phyloP scores from a whole-genome alignment of 2,329 filamentous ascomycete genomes.

The Lomentospora prolificans region DNA sequence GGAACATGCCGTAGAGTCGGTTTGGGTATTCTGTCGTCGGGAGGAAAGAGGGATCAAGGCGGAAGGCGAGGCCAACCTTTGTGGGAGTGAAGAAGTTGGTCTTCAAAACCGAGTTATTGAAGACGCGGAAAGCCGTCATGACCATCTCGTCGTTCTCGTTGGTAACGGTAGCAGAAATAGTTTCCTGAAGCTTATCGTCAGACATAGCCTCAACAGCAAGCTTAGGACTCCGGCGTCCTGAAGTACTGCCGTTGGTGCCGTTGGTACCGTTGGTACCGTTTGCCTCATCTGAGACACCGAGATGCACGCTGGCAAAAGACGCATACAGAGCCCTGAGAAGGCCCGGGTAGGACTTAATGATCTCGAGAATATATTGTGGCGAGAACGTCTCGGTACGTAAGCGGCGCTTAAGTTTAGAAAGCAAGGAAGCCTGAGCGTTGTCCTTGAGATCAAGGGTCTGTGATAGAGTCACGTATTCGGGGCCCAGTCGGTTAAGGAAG shows the following conservation, averaged over 20 bases:
- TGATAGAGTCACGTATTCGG: conserved; percentile 81
- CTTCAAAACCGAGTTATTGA: conserved; percentile 89
- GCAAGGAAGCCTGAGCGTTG: conserved; percentile 73
- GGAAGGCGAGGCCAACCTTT: conserved; percentile 96
- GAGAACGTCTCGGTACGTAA: conserved; percentile 96
- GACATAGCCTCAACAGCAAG: conserved; percentile 60
- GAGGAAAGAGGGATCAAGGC: conserved; percentile 79
- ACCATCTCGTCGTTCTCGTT: conserved; percentile 98
- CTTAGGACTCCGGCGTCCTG: conserved; percentile 31
- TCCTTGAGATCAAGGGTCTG: conserved; percentile 73
- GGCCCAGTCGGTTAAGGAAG: conserved; percentile 89
- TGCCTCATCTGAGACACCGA: conserved; percentile 41
- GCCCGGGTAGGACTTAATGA: conserved; percentile 82
- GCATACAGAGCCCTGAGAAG: conserved; percentile 84
- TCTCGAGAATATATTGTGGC: conserved; percentile 94
- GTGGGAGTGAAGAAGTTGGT: conserved; percentile 97
- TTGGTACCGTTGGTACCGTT: conserved; percentile 25
- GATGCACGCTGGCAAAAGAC: conserved; percentile 82
- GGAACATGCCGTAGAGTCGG: conserved; percentile 94
- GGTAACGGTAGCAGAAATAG: conserved; percentile 65
- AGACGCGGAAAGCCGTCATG: conserved; percentile 91
- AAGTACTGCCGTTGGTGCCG: background rate
- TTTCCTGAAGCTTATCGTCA: conserved; percentile 61
- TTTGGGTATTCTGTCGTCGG: conserved; percentile 88
- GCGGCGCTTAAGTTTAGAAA: conserved; percentile 91